Percentiles rank a stretch among this genome's conserved stretches.
Evolutionary conservation across 2,329 filamentous ascomycete species (phyloP).

Genomic region (Coniosporium tulheliwenetii): DNA sequence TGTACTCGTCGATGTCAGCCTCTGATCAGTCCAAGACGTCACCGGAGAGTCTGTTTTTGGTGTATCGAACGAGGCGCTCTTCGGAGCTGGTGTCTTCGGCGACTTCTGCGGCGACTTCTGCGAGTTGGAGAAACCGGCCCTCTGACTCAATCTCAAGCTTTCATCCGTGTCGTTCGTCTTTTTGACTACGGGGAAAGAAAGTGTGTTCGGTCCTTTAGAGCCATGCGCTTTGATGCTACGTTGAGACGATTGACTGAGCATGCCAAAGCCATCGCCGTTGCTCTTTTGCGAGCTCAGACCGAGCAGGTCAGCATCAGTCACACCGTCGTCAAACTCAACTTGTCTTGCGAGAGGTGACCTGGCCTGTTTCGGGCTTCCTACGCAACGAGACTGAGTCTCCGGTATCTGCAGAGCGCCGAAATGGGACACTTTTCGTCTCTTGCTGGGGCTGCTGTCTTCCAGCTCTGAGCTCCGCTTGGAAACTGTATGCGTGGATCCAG

Average conservation of each 20-base stretch:
- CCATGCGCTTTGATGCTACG: constrained; percentile 6
- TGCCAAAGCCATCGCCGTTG: no score
- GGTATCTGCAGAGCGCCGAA: no score
- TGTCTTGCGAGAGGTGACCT: no score
- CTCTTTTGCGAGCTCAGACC: no score
- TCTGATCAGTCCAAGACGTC: constrained; percentile 18
- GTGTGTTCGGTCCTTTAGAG: constrained; percentile 22
- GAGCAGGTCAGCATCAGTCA: no score
- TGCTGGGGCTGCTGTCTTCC: no score
- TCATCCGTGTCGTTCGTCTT: constrained; percentile 53
- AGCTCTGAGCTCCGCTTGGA: no score
- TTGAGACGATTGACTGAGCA: constrained; percentile 1
- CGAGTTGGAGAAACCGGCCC: constrained; percentile 36
- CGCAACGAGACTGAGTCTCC: no score
- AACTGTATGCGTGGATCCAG: no score
- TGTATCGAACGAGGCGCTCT: constrained; percentile 7
- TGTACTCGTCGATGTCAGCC: constrained; percentile 8
- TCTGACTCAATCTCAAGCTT: constrained; percentile 50
- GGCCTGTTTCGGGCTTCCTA: no score
- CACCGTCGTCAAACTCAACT: no score
- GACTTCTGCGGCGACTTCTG: constrained; percentile 14
- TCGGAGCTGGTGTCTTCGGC: constrained; percentile 6
- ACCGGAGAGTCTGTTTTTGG: neutral
- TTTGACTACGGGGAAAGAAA: constrained; percentile 64
- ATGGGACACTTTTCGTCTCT: no score